phyloP scores from a whole-genome alignment of 1,284 basidiomycete species.

The Pseudozyma flocculosa region DNA sequence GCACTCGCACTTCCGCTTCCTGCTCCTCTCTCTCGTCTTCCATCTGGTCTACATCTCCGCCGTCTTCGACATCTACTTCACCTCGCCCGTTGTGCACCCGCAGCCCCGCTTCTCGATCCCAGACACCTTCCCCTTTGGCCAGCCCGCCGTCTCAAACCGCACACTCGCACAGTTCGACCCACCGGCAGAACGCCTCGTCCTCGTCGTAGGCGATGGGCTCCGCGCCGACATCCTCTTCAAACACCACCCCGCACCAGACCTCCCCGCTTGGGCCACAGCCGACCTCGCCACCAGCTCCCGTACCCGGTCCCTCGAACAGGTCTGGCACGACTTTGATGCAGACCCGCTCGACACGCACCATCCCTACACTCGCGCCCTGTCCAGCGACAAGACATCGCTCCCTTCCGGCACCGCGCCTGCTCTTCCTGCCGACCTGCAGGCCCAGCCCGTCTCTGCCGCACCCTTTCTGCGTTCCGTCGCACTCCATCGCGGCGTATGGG shows the following conservation, averaged over 20 bases:
- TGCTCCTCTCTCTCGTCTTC: slow-evolving; percentile 54
- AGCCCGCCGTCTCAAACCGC: background rate
- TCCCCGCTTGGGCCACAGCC: slow-evolving; percentile 33
- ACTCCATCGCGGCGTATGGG: slow-evolving; percentile 70
- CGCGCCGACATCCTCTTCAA: slow-evolving; percentile 79
- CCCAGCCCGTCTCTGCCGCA: slow-evolving; percentile 62
- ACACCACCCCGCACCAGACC: slow-evolving; percentile 10
- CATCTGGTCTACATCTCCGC: slow-evolving; percentile 45
- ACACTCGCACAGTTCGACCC: slow-evolving; percentile 25
- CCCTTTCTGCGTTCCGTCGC: slow-evolving; percentile 74
- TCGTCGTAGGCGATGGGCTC: slow-evolving; percentile 74
- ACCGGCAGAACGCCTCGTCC: slow-evolving; percentile 72
- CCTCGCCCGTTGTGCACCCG: slow-evolving; percentile 60
- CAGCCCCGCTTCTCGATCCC: slow-evolving; percentile 32
- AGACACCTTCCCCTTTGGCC: background rate
- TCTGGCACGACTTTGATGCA: slow-evolving; percentile 18
- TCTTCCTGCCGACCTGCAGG: background rate
- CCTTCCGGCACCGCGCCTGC: no score
- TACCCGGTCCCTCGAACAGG: no score
- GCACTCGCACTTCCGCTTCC: slow-evolving; percentile 69
- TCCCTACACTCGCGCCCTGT: slow-evolving; percentile 16
- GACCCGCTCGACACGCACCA: slow-evolving; percentile 13
- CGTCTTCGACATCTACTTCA: slow-evolving; percentile 87
- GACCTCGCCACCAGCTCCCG: slow-evolving; percentile 1
- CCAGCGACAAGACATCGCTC: slow-evolving; percentile 2